phyloP scores from a whole-genome alignment of 345 rosid genomes.

The Syzygium aromaticum region DNA sequence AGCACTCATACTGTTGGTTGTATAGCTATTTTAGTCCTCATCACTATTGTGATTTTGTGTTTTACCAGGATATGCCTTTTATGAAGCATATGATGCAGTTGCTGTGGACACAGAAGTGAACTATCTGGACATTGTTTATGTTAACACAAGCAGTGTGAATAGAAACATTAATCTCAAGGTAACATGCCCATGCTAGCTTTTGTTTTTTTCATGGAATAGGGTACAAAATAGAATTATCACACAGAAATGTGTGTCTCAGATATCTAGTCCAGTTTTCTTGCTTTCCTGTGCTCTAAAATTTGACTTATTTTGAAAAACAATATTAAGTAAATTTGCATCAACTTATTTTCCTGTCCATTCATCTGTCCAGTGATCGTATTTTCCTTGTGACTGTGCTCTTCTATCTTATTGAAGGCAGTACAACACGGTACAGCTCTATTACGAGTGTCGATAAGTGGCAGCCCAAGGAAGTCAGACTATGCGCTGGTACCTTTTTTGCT shows the following conservation, averaged over 20 bases:
- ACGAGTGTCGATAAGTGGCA: constrained; percentile 41
- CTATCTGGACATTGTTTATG: constrained; percentile 54
- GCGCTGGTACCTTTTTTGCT: constrained; percentile 39
- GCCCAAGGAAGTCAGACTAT: constrained; percentile 59
- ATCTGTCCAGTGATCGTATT: constrained; percentile 6
- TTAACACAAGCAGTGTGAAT: constrained; percentile 22
- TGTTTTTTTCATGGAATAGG: background rate
- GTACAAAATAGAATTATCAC: background rate
- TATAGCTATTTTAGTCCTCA: background rate
- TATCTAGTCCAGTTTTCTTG: background rate
- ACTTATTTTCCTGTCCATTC: background rate
- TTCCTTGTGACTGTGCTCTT: background rate
- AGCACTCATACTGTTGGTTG: background rate
- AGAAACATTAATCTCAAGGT: constrained; percentile 66
- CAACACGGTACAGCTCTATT: constrained; percentile 73
- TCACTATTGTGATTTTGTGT: background rate
- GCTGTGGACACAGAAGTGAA: constrained; percentile 52
- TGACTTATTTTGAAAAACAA: background rate
- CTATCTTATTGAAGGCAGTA: constrained; percentile 45
- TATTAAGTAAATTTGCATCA: background rate
- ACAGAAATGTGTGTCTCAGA: background rate
- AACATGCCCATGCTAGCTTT: background rate
- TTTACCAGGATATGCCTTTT: constrained; percentile 61
- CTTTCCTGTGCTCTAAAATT: background rate
- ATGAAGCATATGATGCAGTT: constrained; percentile 57